Evolutionary conservation across 345 rosid species (phyloP).

Genomic region (Corchorus olitorius): DNA sequence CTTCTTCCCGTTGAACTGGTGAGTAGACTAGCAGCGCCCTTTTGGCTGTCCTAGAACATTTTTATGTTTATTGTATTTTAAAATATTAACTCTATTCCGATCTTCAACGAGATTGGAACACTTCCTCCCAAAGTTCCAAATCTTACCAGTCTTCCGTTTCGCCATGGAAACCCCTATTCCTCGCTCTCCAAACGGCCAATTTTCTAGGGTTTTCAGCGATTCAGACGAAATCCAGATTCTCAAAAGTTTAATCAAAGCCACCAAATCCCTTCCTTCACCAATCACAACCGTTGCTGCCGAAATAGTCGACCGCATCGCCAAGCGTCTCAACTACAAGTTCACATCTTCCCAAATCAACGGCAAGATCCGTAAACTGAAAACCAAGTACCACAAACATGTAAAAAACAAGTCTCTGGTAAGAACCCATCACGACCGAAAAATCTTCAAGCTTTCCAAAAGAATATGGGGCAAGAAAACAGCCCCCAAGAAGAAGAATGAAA

Average conservation of each 20-base stretch:
- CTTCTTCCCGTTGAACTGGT: too few relatives aligned
- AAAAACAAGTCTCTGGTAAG: background rate
- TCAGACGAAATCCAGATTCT: constrained; percentile 17
- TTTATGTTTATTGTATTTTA: too few relatives aligned
- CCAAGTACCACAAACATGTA: constrained; percentile 13
- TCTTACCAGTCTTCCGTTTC: background rate
- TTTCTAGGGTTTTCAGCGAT: constrained; percentile 14
- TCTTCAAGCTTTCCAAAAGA: constrained; percentile 11
- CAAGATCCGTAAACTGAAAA: constrained; percentile 14
- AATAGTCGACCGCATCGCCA: constrained; percentile 9
- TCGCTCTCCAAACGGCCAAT: constrained; percentile 12
- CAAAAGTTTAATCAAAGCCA: background rate
- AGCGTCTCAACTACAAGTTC: constrained; percentile 15
- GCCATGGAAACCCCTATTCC: background rate
- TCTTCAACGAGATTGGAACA: background rate
- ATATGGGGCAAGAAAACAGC: constrained; percentile 19
- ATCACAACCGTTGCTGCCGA: background rate
- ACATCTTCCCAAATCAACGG: constrained; percentile 3
- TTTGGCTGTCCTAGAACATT: too few relatives aligned
- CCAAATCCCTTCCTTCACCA: background rate
- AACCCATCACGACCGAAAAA: constrained; percentile 18
- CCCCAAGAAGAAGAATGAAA: background rate
- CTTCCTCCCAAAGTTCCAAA: background rate
- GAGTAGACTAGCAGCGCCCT: too few relatives aligned
- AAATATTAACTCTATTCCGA: too few relatives aligned